Percentiles rank a stretch among this genome's conserved stretches.
These are phyloP conservation scores for Podochytrium sp. DNA, from an alignment of 192 early-diverging fungal genomes.

Conservation along the genomic window DNA sequence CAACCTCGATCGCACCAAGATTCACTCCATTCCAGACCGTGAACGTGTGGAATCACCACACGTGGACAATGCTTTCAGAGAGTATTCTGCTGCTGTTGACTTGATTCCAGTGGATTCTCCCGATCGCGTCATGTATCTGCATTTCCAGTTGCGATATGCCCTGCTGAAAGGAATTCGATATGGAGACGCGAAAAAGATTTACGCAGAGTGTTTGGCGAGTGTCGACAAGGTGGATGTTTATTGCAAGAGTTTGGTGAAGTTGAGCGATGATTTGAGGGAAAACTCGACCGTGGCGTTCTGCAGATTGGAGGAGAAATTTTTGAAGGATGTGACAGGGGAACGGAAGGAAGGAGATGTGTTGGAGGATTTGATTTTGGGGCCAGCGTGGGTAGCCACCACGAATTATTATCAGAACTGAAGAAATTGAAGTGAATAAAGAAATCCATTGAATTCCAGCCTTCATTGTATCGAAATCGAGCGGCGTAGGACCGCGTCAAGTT, in stretches of 20 bases:
- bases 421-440: too few species aligned
- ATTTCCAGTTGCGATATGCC: neutral
- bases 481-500: too few species aligned
- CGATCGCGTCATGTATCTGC: neutral
- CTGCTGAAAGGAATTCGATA: neutral
- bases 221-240: neutral
- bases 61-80: neutral
- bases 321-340: neutral
- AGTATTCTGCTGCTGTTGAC: neutral
- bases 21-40: neutral
- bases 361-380: neutral
- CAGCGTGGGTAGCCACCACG: neutral
- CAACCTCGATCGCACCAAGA: neutral
- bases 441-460: too few species aligned
- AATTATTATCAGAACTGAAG: slow-evolving; percentile 1
- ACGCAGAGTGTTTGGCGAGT: neutral
- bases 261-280: neutral
- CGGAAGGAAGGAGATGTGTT: neutral
- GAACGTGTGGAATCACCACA: neutral
- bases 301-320: neutral
- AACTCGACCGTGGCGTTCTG: neutral
- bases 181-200: neutral
- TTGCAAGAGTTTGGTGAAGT: neutral
- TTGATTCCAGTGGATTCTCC: neutral
- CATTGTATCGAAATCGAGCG: too few species aligned